Percentiles rank a stretch among this genome's conserved stretches.
Conservation (phyloP, 306 rosid genomes). For the Vigna unguiculata region DNA sequence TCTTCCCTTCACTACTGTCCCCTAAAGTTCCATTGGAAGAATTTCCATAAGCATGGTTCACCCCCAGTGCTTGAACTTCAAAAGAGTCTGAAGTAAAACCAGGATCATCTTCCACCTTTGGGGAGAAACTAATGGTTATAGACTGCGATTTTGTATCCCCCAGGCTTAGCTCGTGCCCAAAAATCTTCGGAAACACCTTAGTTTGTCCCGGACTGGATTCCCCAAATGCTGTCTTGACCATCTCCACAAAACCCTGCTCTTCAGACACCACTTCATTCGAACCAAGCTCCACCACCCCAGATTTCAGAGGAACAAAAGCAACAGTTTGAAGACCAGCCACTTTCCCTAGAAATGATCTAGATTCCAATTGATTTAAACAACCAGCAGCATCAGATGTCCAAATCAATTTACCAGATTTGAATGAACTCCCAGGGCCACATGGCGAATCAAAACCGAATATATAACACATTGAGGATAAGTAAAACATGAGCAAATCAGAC, state of each 20-base stretch:
- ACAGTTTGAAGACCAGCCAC: constrained; percentile 77
- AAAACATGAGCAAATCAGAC: constrained; percentile 78
- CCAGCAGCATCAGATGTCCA: constrained; percentile 66
- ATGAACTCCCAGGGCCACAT: constrained; percentile 65
- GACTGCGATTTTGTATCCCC: constrained; percentile 74
- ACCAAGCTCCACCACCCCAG: constrained; percentile 87
- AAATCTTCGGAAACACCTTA: constrained; percentile 76
- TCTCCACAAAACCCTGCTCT: constrained; percentile 66
- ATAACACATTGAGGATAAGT: constrained; percentile 68
- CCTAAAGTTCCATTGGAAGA: constrained; percentile 69
- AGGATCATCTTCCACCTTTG: constrained; percentile 82
- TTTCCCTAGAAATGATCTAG: constrained; percentile 66
- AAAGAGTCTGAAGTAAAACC: constrained; percentile 67
- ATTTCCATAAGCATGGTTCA: constrained; percentile 62
- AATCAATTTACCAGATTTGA: constrained; percentile 63
- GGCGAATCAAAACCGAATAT: constrained; percentile 65
- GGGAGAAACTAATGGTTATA: constrained; percentile 75
- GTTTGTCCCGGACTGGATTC: constrained; percentile 62
- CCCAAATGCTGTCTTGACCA: constrained; percentile 60
- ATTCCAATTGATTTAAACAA: constrained; percentile 65
- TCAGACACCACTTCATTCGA: constrained; percentile 60
- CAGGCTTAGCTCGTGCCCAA: constrained; percentile 78
- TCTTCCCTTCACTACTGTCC: constrained; percentile 64
- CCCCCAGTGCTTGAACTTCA: constrained; percentile 64
- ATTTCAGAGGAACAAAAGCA: constrained; percentile 72